Evolutionary conservation across 2,329 filamentous ascomycete species (phyloP), one percentile per base, ranked within the genome.

Genomic region (Diplodia scrobiculata): DNA sequence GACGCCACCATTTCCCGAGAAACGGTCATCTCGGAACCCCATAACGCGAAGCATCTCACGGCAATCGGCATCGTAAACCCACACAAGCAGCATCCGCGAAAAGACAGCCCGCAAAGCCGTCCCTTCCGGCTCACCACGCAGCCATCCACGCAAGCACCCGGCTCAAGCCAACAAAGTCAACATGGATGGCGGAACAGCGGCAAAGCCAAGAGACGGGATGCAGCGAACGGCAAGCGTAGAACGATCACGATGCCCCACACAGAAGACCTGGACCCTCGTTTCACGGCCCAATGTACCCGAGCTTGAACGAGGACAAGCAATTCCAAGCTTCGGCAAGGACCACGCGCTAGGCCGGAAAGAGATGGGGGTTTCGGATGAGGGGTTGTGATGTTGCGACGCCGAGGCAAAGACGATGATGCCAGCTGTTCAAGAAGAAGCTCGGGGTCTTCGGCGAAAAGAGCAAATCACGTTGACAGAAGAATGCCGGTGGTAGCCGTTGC

Each of bases 271-370:
- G 17, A 45, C 38, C 17, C 38, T 45, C 38, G 38, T 45, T 45
- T 45, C 38, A 45, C 38, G 38, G 38, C 14, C 5, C n/a, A 5
- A 41, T 17, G 17, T 34, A 53, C 51, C 51, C 51, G 51, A 53
- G 51, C 51, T 54, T 54, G 5, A 54, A 11, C 51, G 19, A 6
- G 34, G 14, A 54, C 29, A 54, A 54, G 51, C 27, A 54, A 54
- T 36, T 21, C 10, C 51, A 54, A 54, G 51, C 51, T 54, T 54
- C n/a, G 51, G 51, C 14, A 29, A 11, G 29, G 51, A 10, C 51
- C 51, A 54, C 3, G 51, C 29, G 17, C 34, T 54, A 36, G 17
- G 27, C 17, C n/a, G 36, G 7, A 36, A 54, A n/a, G 2, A 19
- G 51, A 54, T 14, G 29, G 2, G 27, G 27, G 5, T 36, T 25